Conservation (phyloP, 2,329 filamentous ascomycete genomes). For the Hypoxylon sp. region DNA sequence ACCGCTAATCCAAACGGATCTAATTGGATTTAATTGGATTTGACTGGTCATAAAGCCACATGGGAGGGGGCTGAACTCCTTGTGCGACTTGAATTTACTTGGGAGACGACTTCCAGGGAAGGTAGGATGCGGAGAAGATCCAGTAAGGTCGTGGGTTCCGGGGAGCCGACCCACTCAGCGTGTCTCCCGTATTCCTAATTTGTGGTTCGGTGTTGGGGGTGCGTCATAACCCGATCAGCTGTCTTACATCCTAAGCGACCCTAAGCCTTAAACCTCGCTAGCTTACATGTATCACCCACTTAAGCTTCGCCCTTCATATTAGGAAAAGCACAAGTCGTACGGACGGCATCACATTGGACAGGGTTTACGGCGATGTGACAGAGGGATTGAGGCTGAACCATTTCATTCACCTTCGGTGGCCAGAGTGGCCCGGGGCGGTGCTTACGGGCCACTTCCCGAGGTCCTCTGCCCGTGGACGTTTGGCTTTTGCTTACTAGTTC, state of each 20-base stretch:
- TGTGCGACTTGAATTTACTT: constrained; percentile 3
- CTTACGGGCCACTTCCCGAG: constrained; percentile 10
- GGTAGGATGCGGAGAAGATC: constrained; percentile 37
- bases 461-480: constrained; percentile 6
- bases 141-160: constrained; percentile 20
- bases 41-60: constrained; percentile 21
- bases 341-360: constrained; percentile 4
- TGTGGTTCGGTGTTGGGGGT: constrained; percentile 35
- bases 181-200: constrained; percentile 33
- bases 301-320: constrained; percentile 13
- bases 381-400: constrained; percentile 36
- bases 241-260: constrained; percentile 22
- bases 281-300: constrained; percentile 7
- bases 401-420: constrained; percentile 34
- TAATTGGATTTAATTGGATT: constrained; percentile 1
- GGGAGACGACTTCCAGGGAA: constrained; percentile 5
- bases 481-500: constrained; percentile 1
- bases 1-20: constrained; percentile 6
- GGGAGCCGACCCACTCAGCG: constrained; percentile 13
- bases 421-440: constrained; percentile 30
- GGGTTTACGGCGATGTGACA: constrained; percentile 2
- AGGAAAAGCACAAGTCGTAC: constrained; percentile 6
- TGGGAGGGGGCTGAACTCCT: constrained; percentile 9
- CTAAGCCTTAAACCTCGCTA: constrained; percentile 25
- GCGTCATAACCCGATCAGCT: constrained; percentile 39